Evolutionary conservation across 352 stramenopile species (phyloP).

Genomic region (Globisporangium canariense): DNA sequence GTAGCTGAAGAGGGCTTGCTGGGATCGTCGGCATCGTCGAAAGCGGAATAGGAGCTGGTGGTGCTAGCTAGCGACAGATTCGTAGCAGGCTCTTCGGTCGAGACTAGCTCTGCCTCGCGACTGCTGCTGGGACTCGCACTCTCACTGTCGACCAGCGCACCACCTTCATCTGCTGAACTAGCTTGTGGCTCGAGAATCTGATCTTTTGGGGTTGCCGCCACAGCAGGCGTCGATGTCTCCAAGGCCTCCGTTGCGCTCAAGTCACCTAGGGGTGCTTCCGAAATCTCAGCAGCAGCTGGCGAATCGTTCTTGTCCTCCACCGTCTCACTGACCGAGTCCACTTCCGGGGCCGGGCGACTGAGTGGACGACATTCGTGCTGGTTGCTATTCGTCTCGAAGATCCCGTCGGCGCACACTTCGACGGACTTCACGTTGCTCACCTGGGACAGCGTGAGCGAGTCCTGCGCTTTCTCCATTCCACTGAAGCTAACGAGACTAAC

Average conservation of each 20-base stretch:
- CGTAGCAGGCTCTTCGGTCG: not conserved
- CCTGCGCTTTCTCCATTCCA: not conserved
- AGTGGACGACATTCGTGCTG: not conserved
- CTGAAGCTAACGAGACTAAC: not conserved
- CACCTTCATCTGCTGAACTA: not conserved
- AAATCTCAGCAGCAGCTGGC: not conserved
- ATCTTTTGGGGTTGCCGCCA: not conserved
- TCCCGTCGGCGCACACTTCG: constrained; percentile 11
- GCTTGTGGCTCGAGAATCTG: not conserved
- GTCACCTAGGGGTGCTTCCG: not conserved
- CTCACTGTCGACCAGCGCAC: not conserved
- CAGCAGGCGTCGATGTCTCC: not conserved
- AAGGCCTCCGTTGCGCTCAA: not conserved
- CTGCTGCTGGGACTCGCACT: not conserved
- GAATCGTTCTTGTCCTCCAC: not conserved
- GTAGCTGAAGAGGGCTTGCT: not conserved
- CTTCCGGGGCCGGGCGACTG: not conserved
- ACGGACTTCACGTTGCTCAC: not conserved
- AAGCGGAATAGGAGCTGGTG: not conserved
- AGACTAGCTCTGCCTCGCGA: not conserved
- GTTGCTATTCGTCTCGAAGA: constrained; percentile 15
- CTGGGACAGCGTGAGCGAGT: not conserved
- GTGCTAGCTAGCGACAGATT: not conserved
- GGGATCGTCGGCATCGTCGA: not conserved
- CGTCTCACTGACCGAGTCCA: not conserved